Conservation (phyloP, 495 filamentous ascomycete species). For the Glonium stellatum region DNA sequence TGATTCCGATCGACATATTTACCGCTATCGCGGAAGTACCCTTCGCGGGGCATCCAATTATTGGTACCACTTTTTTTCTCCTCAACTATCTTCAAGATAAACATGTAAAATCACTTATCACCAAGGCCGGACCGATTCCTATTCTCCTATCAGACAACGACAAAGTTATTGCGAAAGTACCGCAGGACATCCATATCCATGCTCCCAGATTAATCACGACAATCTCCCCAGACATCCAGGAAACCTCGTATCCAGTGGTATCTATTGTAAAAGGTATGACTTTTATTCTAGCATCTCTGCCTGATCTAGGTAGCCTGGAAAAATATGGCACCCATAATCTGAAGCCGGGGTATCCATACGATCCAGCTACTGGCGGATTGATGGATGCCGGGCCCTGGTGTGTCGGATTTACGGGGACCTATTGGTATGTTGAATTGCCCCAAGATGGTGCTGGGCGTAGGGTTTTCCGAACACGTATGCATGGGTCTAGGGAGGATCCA, state of each 20-base stretch:
- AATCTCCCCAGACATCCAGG: slow-evolving; percentile 21
- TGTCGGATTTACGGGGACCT: slow-evolving; percentile 45
- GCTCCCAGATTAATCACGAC: slow-evolving; percentile 27
- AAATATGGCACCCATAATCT: slow-evolving; percentile 24
- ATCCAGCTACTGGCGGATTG: background rate
- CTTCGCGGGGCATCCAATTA: slow-evolving; percentile 74
- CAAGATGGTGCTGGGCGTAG: slow-evolving; percentile 28
- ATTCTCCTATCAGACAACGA: background rate
- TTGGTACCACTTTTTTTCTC: slow-evolving; percentile 58
- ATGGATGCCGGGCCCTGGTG: slow-evolving; percentile 46
- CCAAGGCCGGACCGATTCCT: slow-evolving; percentile 10
- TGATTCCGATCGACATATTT: slow-evolving; percentile 50
- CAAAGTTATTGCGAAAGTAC: slow-evolving; percentile 48
- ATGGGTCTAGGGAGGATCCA: slow-evolving; percentile 53
- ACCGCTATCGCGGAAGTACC: slow-evolving; percentile 54
- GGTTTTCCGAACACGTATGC: slow-evolving; percentile 43
- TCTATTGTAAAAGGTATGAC: slow-evolving; percentile 66
- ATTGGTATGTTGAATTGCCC: slow-evolving; percentile 46
- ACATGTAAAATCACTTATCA: slow-evolving; percentile 1
- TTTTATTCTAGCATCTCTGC: slow-evolving; percentile 50
- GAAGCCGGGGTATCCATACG: background rate
- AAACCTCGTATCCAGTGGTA: slow-evolving; percentile 42
- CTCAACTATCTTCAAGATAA: background rate
- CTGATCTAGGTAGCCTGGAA: slow-evolving; percentile 41
- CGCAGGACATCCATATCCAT: slow-evolving; percentile 62